Percentiles rank a stretch among this genome's conserved stretches.
Evolutionary conservation across 768 basidiomycete genomes (phyloP).

Genomic region (Coprinopsis marcescibilis): DNA sequence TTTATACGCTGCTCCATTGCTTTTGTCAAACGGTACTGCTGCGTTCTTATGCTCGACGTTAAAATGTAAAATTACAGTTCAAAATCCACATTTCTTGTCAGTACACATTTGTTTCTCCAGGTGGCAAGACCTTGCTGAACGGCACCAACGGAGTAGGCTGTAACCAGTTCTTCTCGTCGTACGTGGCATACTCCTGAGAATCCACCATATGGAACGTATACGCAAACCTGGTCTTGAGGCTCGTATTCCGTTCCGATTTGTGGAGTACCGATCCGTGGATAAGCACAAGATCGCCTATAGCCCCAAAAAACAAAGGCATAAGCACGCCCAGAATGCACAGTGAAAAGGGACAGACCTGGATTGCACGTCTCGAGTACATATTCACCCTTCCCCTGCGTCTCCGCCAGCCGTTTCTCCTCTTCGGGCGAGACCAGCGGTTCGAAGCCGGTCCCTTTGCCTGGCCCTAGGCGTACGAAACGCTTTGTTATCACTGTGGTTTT

Average conservation of each 20-base stretch:
- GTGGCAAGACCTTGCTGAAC: constrained; percentile 55
- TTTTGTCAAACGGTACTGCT: too few relatives aligned
- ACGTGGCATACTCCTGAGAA: constrained; percentile 58
- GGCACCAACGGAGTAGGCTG: constrained; percentile 84
- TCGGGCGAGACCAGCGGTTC: constrained; percentile 48
- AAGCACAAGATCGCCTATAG: constrained; percentile 77
- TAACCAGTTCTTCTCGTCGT: constrained; percentile 93
- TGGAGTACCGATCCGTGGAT: constrained; percentile 94
- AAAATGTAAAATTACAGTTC: too few relatives aligned
- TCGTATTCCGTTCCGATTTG: constrained; percentile 84
- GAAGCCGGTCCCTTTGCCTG: constrained; percentile 77
- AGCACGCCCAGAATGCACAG: not conserved
- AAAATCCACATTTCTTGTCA: not conserved
- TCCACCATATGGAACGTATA: constrained; percentile 98
- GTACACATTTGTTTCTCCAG: constrained; percentile 16
- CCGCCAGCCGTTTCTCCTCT: constrained; percentile 24
- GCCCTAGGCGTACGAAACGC: constrained; percentile 75
- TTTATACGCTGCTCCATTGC: too few relatives aligned
- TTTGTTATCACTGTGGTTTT: constrained; percentile 65
- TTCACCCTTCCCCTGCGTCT: constrained; percentile 28
- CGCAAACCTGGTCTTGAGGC: constrained; percentile 76
- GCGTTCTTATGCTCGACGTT: too few relatives aligned
- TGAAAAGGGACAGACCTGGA: constrained; percentile 44
- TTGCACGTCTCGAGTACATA: constrained; percentile 69
- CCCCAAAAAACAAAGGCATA: not conserved